phyloP scores from a whole-genome alignment of 2,329 filamentous ascomycete genomes.

The Arthrobotrys conoides region DNA sequence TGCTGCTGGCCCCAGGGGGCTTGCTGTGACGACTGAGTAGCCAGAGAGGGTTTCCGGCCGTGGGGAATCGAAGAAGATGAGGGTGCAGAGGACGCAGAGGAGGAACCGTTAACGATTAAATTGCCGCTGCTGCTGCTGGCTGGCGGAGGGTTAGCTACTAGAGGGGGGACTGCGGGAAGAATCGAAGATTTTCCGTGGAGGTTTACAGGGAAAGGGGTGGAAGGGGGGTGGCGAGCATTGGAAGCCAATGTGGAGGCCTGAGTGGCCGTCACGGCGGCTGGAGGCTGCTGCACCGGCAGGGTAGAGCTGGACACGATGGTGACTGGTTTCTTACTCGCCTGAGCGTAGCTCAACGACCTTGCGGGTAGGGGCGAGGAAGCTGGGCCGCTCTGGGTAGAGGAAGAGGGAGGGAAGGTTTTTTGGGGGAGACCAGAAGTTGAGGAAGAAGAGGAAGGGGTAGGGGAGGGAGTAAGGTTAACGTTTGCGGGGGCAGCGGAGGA shows the following conservation, averaged over 20 bases:
- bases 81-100: constrained; percentile 70
- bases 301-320: constrained; percentile 57
- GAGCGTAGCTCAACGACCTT: constrained; percentile 60
- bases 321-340: constrained; percentile 53
- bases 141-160: constrained; percentile 71
- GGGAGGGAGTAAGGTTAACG: constrained; percentile 18
- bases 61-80: constrained; percentile 66
- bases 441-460: constrained; percentile 7
- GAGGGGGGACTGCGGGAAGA: constrained; percentile 74
- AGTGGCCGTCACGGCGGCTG: no score
- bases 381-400: constrained; percentile 38
- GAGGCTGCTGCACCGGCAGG: constrained; percentile 36
- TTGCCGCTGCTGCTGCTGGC: constrained; percentile 75
- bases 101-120: constrained; percentile 77
- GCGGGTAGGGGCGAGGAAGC: constrained; percentile 58
- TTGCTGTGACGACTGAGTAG: constrained; percentile 37
- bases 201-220: constrained; percentile 73
- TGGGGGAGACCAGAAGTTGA: not conserved
- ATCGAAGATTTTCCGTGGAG: constrained; percentile 86
- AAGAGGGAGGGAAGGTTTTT: not conserved
- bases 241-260: constrained; percentile 70
- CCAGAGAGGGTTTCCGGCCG: constrained; percentile 76
- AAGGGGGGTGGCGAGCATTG: constrained; percentile 71
- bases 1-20: constrained; percentile 43
- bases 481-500: constrained; percentile 38